These are phyloP conservation scores for Penicillium palitans DNA, from an alignment of 2,329 filamentous ascomycete species.

Conservation along the genomic window DNA sequence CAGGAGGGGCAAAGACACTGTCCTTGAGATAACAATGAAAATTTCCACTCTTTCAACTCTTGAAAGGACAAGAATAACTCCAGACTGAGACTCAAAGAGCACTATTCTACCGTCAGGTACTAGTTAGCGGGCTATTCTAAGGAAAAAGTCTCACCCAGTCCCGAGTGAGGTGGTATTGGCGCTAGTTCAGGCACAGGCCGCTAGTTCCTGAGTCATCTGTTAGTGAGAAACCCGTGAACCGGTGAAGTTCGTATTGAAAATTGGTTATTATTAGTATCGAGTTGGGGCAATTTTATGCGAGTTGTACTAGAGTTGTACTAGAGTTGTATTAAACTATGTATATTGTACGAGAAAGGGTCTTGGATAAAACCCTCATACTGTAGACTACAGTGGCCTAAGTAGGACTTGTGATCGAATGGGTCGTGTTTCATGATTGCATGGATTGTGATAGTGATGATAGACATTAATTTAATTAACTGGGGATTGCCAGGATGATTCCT, in stretches of 20 bases:
- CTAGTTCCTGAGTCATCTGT: slow-evolving; percentile 11
- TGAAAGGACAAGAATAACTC: not conserved
- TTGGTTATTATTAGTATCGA: not conserved
- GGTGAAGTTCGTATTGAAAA: not conserved
- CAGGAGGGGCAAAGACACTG: not conserved
- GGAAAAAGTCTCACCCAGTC: not conserved
- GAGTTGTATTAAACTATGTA: not conserved
- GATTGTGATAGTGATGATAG: not conserved
- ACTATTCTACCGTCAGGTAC: not conserved
- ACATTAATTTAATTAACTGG: not conserved
- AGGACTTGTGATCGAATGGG: not conserved
- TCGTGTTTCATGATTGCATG: not conserved
- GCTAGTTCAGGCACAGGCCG: slow-evolving; percentile 7
- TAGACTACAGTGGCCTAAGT: not conserved
- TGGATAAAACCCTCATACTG: not conserved
- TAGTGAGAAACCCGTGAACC: not conserved
- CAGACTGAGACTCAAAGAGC: not conserved
- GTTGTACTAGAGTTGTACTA: not conserved
- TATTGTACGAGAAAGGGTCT: not conserved
- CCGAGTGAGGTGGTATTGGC: not conserved
- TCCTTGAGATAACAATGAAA: not conserved
- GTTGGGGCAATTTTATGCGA: not conserved
- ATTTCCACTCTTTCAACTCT: not conserved
- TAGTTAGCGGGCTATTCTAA: not conserved
- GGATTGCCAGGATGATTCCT: not conserved